A percentile compares a stretch with the other conserved stretches of the same genome.
phyloP scores from a whole-genome alignment of 768 basidiomycete species.

The Phlegmacium glaucopus region DNA sequence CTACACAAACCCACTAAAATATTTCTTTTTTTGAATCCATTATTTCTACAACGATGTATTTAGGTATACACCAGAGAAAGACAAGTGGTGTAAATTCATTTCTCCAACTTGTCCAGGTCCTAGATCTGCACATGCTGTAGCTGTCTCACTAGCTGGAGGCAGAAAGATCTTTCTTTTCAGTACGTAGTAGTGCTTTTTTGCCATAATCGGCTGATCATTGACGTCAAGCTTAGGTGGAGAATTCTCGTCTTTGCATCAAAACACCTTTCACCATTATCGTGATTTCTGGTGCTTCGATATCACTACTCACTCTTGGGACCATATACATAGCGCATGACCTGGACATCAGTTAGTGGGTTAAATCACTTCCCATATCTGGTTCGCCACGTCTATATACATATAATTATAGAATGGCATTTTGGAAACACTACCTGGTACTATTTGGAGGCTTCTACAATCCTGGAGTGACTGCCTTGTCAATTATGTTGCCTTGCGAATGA shows the following conservation, averaged over 20 bases:
- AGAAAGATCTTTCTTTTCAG: slow-evolving; percentile 86
- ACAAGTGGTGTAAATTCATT: slow-evolving; percentile 88
- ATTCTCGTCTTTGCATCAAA: slow-evolving; percentile 81
- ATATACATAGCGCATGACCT: slow-evolving; percentile 79
- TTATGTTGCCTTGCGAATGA: slow-evolving; percentile 40
- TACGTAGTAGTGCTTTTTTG: slow-evolving; percentile 16
- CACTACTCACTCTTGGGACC: slow-evolving; percentile 75
- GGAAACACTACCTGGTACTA: slow-evolving; percentile 83
- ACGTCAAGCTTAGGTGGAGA: slow-evolving; percentile 59
- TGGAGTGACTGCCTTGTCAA: slow-evolving; percentile 75
- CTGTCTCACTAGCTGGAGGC: slow-evolving; percentile 69
- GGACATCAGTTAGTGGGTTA: slow-evolving; percentile 65
- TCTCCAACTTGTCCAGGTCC: slow-evolving; percentile 86
- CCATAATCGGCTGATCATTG: neutral
- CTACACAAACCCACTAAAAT: neutral
- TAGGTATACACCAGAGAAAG: slow-evolving; percentile 84
- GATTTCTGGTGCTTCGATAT: slow-evolving; percentile 91
- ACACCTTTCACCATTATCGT: slow-evolving; percentile 82
- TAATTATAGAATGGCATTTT: slow-evolving; percentile 69
- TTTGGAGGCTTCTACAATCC: slow-evolving; percentile 93
- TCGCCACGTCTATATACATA: slow-evolving; percentile 1
- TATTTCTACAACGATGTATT: slow-evolving; percentile 89
- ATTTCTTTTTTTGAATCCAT: slow-evolving; percentile 33
- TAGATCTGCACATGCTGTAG: slow-evolving; percentile 82
- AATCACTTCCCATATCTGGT: neutral